Conservation (phyloP, 371 early-diverging fungal genomes). For the Rhizomucor pusillus region DNA sequence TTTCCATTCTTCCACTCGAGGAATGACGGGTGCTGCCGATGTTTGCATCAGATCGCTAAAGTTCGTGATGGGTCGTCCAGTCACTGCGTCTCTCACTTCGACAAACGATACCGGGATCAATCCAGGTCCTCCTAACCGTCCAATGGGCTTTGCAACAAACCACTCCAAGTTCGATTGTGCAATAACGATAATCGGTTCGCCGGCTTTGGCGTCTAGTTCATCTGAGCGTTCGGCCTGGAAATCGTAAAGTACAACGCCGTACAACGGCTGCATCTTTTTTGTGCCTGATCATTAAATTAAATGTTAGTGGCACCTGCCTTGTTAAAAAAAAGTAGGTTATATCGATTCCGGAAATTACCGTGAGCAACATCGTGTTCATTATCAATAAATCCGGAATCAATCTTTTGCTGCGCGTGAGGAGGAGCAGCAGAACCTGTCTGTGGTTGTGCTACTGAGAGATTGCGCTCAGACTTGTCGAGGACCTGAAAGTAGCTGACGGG, state of each 20-base stretch:
- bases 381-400: constrained; percentile 28
- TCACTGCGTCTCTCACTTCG: constrained; percentile 66
- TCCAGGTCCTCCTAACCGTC: constrained; percentile 67
- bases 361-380: constrained; percentile 12
- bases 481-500: constrained; percentile 82
- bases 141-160: constrained; percentile 78
- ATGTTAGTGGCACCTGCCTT: not conserved
- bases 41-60: constrained; percentile 47
- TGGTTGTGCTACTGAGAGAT: constrained; percentile 7
- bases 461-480: constrained; percentile 54
- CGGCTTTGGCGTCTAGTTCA: constrained; percentile 71
- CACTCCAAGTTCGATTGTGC: constrained; percentile 81
- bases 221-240: constrained; percentile 77
- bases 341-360: constrained; percentile 9
- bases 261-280: constrained; percentile 48
- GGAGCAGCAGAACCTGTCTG: constrained; percentile 3
- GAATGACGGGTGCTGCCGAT: constrained; percentile 16
- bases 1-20: constrained; percentile 73
- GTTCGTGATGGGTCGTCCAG: constrained; percentile 59
- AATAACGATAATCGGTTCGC: constrained; percentile 75
- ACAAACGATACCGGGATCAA: constrained; percentile 80
- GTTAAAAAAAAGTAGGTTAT: not conserved
- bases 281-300: constrained; percentile 4
- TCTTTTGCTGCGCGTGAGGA: constrained; percentile 5
- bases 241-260: constrained; percentile 75